Conservation (phyloP, 495 filamentous ascomycete species). For the Penicilliopsis zonata region DNA sequence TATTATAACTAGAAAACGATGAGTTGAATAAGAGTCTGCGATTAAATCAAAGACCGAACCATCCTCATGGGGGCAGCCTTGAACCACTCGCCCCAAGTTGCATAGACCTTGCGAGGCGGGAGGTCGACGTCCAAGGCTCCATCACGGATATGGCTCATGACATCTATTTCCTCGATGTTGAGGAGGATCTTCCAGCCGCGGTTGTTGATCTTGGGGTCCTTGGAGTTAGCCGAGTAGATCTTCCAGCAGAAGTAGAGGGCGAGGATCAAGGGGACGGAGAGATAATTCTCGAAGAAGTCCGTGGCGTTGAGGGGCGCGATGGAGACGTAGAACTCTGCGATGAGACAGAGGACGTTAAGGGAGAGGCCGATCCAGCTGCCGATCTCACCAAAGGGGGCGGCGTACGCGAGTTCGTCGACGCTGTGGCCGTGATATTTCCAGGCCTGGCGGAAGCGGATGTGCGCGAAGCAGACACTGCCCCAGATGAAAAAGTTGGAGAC, state of each 20-base stretch:
- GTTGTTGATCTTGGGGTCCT: too few species aligned
- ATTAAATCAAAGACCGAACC: too few species aligned
- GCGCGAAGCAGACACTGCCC: slow-evolving; percentile 58
- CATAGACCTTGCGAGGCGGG: too few species aligned
- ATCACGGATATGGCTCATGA: too few species aligned
- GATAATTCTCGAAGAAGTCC: slow-evolving; percentile 51
- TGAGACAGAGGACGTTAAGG: slow-evolving; percentile 47
- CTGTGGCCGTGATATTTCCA: slow-evolving; percentile 42
- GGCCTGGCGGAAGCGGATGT: slow-evolving; percentile 61
- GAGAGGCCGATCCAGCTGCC: slow-evolving; percentile 55
- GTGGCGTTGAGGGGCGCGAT: slow-evolving; percentile 33
- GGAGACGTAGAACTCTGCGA: slow-evolving; percentile 44
- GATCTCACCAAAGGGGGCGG: slow-evolving; percentile 49
- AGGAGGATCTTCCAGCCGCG: too few species aligned
- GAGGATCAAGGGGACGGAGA: slow-evolving; percentile 47
- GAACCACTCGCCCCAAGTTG: too few species aligned
- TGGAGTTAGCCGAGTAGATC: too few species aligned
- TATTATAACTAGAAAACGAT: too few species aligned
- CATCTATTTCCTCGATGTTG: too few species aligned
- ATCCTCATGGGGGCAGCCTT: too few species aligned
- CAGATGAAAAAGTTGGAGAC: slow-evolving; percentile 58
- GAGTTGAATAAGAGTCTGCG: too few species aligned
- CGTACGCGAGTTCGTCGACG: slow-evolving; percentile 62
- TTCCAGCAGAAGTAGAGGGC: slow-evolving; percentile 25
- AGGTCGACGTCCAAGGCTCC: too few species aligned